A percentile compares a stretch with the other conserved stretches of the same genome.
Conservation (phyloP, 306 rosid species). For the Acacia acuminata region DNA sequence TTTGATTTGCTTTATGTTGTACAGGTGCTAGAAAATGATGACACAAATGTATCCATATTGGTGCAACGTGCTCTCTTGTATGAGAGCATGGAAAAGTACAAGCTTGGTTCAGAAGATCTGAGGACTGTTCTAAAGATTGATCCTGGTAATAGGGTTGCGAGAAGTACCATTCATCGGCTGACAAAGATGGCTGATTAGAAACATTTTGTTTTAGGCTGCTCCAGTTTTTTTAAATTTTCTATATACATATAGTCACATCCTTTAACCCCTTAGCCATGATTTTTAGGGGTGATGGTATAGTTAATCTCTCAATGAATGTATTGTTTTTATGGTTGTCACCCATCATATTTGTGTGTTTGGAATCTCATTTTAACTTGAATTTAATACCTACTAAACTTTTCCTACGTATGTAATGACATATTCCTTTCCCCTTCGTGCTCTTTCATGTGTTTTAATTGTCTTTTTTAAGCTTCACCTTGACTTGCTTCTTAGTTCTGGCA, state of each 20-base stretch:
- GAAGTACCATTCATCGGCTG: constrained; percentile 94
- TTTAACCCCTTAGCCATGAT: constrained; percentile 26
- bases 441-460: constrained; percentile 18
- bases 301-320: constrained; percentile 10
- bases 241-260: constrained; percentile 30
- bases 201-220: background rate
- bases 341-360: constrained; percentile 37
- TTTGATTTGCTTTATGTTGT: constrained; percentile 32
- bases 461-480: background rate
- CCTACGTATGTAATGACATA: constrained; percentile 21
- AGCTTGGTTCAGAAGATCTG: constrained; percentile 92
- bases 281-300: constrained; percentile 35
- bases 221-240: background rate
- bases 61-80: constrained; percentile 97
- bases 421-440: constrained; percentile 13
- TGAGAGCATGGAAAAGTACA: constrained; percentile 99
- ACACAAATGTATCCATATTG: constrained; percentile 68
- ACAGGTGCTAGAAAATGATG: constrained; percentile 74
- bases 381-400: constrained; percentile 26
- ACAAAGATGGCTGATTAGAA: constrained; percentile 76
- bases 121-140: constrained; percentile 88
- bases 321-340: constrained; percentile 21
- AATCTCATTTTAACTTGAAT: constrained; percentile 39
- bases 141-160: constrained; percentile 85
- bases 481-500: background rate